Base-by-base conservation (phyloP, 1,284 basidiomycete genomes). In the Pseudozyma sp. region DNA sequence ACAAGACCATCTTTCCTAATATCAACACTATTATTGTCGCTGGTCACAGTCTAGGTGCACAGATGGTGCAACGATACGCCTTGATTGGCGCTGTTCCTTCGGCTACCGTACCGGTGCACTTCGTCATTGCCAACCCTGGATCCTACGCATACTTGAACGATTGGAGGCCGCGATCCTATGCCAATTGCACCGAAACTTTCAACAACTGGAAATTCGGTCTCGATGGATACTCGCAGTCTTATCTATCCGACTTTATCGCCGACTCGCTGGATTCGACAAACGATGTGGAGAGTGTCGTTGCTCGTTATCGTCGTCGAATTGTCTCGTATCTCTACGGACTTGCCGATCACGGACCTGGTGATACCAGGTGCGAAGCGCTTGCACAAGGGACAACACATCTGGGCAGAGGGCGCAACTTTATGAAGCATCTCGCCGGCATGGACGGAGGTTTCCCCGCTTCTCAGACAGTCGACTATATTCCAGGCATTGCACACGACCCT, bases 151-250 rank as follows among this genome's bases (percentile, higher is more conserved):
- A 78, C n/a, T 49, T 78, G 3, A 64, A 36, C 19, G 57, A 70
- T 0, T 61, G 59, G 65, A 42, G 78, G 4, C 76, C 78, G 0
- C 18, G 65, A 13, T 42, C 48, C 25, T 63, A 57, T 57, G 52
- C 52, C 18, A 58, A 51, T 7, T 78, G 73, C 31, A 3, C 48
- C 2, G 59, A 69, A 3, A 76, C 63, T 18, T 80, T 66, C 50
- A 71, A 80, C 63, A 58, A 57, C 31, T 78, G 77, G 77, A 80
- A 78, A 50, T 80, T 59, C 18, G 76, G 76, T 19, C 35, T 78
- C 18, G 49, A 54, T 13, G 57, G 36, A 3, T 80, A 72, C 47
- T 45, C 52, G 9, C 72, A 75, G 49, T 60, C 73, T 12, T 78
- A 78, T 43, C 59, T 76, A 0, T 64, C 60, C 18, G 59, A 78